Evolutionary conservation across 2,329 filamentous ascomycete genomes (phyloP).

Genomic region (Aspergillus sp.): DNA sequence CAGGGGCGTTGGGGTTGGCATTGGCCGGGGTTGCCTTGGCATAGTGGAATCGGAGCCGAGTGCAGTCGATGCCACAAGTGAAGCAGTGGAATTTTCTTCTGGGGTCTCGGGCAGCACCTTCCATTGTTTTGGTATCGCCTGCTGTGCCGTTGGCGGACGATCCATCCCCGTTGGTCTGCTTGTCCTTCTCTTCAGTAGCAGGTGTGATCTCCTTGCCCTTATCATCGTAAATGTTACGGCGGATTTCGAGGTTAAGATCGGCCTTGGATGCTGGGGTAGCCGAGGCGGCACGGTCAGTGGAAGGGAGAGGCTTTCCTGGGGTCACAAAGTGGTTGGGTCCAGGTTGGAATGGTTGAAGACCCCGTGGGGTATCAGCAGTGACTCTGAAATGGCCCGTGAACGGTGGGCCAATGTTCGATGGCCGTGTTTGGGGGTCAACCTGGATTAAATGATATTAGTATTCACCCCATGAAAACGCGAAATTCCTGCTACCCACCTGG

Average conservation of each 20-base stretch:
- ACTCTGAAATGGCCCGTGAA: slow-evolving; percentile 98
- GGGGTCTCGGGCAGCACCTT: slow-evolving; percentile 56
- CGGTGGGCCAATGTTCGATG: slow-evolving; percentile 90
- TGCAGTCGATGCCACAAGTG: slow-evolving; percentile 89
- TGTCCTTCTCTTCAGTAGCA: slow-evolving; percentile 60
- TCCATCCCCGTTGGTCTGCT: slow-evolving; percentile 66
- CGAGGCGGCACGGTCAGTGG: slow-evolving; percentile 68
- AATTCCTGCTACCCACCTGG: slow-evolving; percentile 58
- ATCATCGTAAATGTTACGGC: slow-evolving; percentile 92
- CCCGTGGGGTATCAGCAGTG: slow-evolving; percentile 90
- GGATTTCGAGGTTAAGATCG: slow-evolving; percentile 86
- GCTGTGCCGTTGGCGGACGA: slow-evolving; percentile 59
- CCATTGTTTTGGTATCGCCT: slow-evolving; percentile 59
- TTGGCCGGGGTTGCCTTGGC: slow-evolving; percentile 58
- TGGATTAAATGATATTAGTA: slow-evolving; percentile 33
- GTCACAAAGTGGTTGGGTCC: slow-evolving; percentile 67
- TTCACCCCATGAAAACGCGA: neutral
- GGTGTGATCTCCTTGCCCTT: slow-evolving; percentile 80
- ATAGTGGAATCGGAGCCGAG: slow-evolving; percentile 65
- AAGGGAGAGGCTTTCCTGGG: slow-evolving; percentile 55
- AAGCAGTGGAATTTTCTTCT: slow-evolving; percentile 74
- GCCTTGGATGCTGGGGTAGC: slow-evolving; percentile 64
- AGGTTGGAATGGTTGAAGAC: slow-evolving; percentile 91
- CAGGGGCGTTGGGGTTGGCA: slow-evolving; percentile 49
- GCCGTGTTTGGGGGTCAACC: slow-evolving; percentile 94